Percentiles rank a stretch among this genome's conserved stretches.
Conservation (phyloP, 805 yeast species). For the Tanozyma kutaoensis region DNA sequence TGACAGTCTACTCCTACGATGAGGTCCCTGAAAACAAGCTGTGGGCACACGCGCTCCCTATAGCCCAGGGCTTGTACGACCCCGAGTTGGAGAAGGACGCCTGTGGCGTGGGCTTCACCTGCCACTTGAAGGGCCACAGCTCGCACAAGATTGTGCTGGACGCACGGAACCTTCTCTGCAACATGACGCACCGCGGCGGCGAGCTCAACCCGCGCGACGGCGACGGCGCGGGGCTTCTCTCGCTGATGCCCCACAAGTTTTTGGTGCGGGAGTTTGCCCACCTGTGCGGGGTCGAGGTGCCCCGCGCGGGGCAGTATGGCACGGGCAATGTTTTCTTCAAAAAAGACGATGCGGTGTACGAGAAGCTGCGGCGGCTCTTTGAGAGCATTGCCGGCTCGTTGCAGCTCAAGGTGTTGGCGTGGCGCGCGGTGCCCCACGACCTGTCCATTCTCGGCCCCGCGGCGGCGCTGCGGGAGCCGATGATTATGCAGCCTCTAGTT, state of each 20-base stretch:
- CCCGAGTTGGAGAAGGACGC: slow-evolving; percentile 94
- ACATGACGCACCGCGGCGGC: slow-evolving; percentile 99
- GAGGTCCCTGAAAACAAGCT: slow-evolving; percentile 69
- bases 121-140: slow-evolving; percentile 78
- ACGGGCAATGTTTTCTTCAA: slow-evolving; percentile 92
- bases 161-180: slow-evolving; percentile 76
- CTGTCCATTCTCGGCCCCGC: slow-evolving; percentile 93
- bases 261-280: slow-evolving; percentile 74
- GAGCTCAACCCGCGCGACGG: slow-evolving; percentile 97
- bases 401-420: slow-evolving; percentile 76
- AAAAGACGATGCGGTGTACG: slow-evolving; percentile 61
- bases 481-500: slow-evolving; percentile 85
- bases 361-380: slow-evolving; percentile 61
- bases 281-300: slow-evolving; percentile 53
- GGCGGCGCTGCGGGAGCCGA: slow-evolving; percentile 85
- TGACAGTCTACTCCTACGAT: slow-evolving; percentile 58
- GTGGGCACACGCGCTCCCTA: slow-evolving; percentile 88
- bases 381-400: slow-evolving; percentile 66
- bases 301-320: slow-evolving; percentile 79
- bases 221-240: slow-evolving; percentile 97
- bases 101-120: slow-evolving; percentile 97
- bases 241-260: slow-evolving; percentile 84
- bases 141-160: slow-evolving; percentile 92
- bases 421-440: slow-evolving; percentile 94
- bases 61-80: slow-evolving; percentile 79